Evolutionary conservation across 2,329 filamentous ascomycete species (phyloP).

Genomic region (Penicillium sumatraense): DNA sequence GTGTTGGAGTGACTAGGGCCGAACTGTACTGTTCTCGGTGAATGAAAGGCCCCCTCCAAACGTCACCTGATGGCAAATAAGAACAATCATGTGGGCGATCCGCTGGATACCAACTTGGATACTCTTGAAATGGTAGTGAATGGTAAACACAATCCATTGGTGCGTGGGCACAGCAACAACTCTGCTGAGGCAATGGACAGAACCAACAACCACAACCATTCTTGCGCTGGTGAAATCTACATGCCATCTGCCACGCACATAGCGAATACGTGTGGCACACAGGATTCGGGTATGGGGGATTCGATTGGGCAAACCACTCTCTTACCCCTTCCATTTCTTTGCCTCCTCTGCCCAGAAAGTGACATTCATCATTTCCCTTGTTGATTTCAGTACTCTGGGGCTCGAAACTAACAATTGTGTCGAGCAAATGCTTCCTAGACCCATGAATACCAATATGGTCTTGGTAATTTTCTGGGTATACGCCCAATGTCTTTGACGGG

Average conservation of each 20-base stretch:
- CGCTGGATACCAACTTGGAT: too few species aligned
- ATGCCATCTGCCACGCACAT: constrained; percentile 1
- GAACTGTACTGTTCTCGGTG: background rate
- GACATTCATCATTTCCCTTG: too few species aligned
- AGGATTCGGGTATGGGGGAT: background rate
- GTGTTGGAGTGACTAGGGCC: background rate
- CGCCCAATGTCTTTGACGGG: too few species aligned
- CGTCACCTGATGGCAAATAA: background rate
- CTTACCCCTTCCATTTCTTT: background rate
- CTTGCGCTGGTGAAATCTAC: constrained; percentile 4
- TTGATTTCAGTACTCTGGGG: too few species aligned
- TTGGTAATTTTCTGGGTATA: too few species aligned
- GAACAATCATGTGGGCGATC: background rate
- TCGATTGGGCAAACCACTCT: background rate
- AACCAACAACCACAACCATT: background rate
- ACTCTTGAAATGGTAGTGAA: background rate
- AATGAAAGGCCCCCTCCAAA: background rate
- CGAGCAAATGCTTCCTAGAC: too few species aligned
- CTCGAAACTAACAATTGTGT: too few species aligned
- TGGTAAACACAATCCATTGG: constrained; percentile 3
- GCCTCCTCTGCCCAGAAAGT: too few species aligned
- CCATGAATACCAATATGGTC: too few species aligned
- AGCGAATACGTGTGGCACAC: background rate
- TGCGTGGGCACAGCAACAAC: constrained; percentile 10
- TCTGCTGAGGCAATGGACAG: background rate